Percentiles rank a stretch among this genome's conserved stretches.
Conservation (phyloP, 2,329 filamentous ascomycete genomes). For the Ceratocystis cubensis region DNA sequence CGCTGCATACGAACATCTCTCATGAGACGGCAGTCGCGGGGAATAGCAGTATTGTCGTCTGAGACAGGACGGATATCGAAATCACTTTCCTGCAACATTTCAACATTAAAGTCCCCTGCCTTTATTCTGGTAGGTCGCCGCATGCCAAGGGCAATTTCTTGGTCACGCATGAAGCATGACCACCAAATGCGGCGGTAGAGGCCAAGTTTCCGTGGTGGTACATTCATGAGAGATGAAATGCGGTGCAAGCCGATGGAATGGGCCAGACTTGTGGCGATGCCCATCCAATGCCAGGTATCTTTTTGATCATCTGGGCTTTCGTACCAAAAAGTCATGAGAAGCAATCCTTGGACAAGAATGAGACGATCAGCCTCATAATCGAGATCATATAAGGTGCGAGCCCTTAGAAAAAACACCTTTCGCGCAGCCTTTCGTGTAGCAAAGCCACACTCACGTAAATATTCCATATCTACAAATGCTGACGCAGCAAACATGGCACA, state of each 20-base stretch:
- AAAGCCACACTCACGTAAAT: slow-evolving; percentile 66
- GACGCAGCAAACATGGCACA: slow-evolving; percentile 89
- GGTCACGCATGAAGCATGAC: slow-evolving; percentile 92
- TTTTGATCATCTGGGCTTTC: slow-evolving; percentile 95
- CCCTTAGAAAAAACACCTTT: slow-evolving; percentile 79
- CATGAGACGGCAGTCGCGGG: slow-evolving; percentile 56
- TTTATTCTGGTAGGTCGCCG: slow-evolving; percentile 83
- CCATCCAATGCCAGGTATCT: slow-evolving; percentile 99
- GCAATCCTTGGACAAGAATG: slow-evolving; percentile 71
- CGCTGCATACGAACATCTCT: slow-evolving; percentile 61
- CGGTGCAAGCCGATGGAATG: slow-evolving; percentile 90
- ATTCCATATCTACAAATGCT: slow-evolving; percentile 72
- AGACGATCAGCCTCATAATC: slow-evolving; percentile 89
- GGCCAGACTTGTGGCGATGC: slow-evolving; percentile 80
- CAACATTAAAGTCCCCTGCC: slow-evolving; percentile 84
- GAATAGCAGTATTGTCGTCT: slow-evolving; percentile 54
- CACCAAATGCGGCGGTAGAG: slow-evolving; percentile 97
- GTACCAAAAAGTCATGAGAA: slow-evolving; percentile 96
- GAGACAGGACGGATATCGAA: slow-evolving; percentile 65
- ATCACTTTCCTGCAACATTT: slow-evolving; percentile 72
- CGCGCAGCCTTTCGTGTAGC: slow-evolving; percentile 65
- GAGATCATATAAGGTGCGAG: slow-evolving; percentile 84
- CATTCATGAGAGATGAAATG: slow-evolving; percentile 63
- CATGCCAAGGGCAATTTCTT: slow-evolving; percentile 87
- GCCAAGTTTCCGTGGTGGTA: slow-evolving; percentile 60